A percentile compares a stretch with the other conserved stretches of the same genome.
Conservation (phyloP, 139 green algal species). For the Coelastrella sp. region DNA sequence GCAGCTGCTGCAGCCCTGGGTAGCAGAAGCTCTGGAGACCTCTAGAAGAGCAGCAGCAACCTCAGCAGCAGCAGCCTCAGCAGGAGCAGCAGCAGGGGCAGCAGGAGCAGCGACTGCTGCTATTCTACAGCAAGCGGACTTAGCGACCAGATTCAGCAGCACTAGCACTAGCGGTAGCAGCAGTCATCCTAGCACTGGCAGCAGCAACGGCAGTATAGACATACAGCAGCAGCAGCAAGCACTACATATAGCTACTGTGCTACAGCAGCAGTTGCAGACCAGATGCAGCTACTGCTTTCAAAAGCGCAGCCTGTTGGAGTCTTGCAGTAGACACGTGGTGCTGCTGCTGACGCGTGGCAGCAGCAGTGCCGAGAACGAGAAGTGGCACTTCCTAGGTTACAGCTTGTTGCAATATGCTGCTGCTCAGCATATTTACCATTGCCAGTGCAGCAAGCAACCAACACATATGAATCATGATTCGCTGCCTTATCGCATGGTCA, state of each 20-base stretch:
- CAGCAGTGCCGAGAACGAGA: not conserved
- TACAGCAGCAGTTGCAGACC: not conserved
- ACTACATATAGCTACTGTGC: not conserved
- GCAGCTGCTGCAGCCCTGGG: slow-evolving; percentile 31
- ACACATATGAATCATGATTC: not conserved
- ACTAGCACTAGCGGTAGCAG: not conserved
- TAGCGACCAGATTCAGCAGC: slow-evolving; percentile 1
- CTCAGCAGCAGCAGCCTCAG: too few relatives aligned
- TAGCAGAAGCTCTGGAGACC: not conserved
- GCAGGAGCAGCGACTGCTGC: not conserved
- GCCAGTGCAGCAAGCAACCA: not conserved
- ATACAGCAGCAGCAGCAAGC: not conserved
- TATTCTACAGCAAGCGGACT: not conserved
- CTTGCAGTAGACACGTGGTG: not conserved
- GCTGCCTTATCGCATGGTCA: not conserved
- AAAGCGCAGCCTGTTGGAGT: not conserved
- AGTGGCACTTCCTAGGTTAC: slow-evolving; percentile 3
- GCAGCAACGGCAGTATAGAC: too few relatives aligned
- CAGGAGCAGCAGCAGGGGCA: not conserved
- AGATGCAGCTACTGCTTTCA: not conserved
- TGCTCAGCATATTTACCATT: not conserved
- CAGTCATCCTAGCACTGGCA: not conserved
- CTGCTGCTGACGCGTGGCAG: not conserved
- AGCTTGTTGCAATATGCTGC: slow-evolving; percentile 17
- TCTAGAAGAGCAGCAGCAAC: not conserved